phyloP scores from a whole-genome alignment of 208 protist genomes.

The Acanthamoeba triangularis region DNA sequence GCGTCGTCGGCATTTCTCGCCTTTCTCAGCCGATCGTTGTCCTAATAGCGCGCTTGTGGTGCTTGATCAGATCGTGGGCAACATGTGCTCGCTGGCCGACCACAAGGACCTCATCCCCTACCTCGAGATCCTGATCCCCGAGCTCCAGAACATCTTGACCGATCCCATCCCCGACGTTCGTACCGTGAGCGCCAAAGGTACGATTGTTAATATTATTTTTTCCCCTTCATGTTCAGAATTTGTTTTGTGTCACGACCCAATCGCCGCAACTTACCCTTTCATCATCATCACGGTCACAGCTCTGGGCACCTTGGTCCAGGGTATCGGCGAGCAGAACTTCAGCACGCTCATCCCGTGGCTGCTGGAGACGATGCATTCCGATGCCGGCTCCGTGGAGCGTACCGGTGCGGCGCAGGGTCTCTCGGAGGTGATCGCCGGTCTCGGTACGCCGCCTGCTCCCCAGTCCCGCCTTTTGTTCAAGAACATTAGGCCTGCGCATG shows the following conservation, averaged over 20 bases:
- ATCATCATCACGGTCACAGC: conserved; percentile 65
- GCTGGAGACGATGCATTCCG: conserved; percentile 86
- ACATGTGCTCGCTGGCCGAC: conserved; percentile 90
- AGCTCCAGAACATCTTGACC: conserved; percentile 87
- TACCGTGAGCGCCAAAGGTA: conserved; percentile 39
- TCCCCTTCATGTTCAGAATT: too few relatives aligned
- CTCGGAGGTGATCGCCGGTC: conserved; percentile 87
- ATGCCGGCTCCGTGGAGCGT: conserved; percentile 88
- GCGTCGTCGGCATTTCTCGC: too few relatives aligned
- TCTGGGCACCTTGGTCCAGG: conserved; percentile 88
- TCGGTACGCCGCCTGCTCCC: conserved; percentile 42
- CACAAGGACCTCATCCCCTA: conserved; percentile 91
- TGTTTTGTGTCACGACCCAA: not conserved
- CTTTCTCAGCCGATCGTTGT: not conserved
- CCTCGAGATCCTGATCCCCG: conserved; percentile 87
- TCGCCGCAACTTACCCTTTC: not conserved
- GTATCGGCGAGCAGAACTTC: conserved; percentile 92
- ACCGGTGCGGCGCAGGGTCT: conserved; percentile 92
- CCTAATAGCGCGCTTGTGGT: not conserved
- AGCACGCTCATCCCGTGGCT: conserved; percentile 90
- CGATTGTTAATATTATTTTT: not conserved
- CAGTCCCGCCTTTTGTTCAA: not conserved
- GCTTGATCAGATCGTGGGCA: conserved; percentile 90
- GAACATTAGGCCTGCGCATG: not conserved
- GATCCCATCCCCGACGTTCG: conserved; percentile 93